A percentile compares a stretch with the other conserved stretches of the same genome.
Conservation (phyloP, 768 basidiomycete species). For the Terana coerulea region DNA sequence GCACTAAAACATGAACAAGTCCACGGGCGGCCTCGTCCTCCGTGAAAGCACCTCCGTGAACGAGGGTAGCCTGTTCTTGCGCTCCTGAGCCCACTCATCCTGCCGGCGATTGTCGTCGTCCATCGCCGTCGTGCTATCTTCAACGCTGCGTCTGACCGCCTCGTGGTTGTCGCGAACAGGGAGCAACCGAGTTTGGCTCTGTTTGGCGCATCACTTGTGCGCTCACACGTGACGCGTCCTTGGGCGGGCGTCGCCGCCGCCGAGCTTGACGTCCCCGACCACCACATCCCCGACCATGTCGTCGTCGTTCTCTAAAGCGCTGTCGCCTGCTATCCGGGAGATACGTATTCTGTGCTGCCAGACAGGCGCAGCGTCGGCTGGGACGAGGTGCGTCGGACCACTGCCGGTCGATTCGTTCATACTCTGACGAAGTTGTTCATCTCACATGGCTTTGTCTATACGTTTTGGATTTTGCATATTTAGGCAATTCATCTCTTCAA, state of each 20-base stretch:
- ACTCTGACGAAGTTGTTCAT: not conserved
- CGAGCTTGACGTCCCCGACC: not conserved
- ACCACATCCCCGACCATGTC: not conserved
- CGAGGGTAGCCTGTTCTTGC: slow-evolving; percentile 77
- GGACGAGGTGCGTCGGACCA: slow-evolving; percentile 58
- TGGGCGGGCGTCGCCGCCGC: slow-evolving; percentile 4
- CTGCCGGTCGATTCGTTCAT: slow-evolving; percentile 1
- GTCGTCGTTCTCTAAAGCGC: slow-evolving; percentile 58
- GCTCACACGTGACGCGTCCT: slow-evolving; percentile 1
- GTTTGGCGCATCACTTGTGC: slow-evolving; percentile 2
- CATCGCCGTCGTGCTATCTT: slow-evolving; percentile 25
- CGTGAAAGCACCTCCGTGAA: slow-evolving; percentile 90
- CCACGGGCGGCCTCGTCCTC: slow-evolving; percentile 90
- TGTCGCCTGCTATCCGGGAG: slow-evolving; percentile 78
- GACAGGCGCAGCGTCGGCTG: slow-evolving; percentile 68
- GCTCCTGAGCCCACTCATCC: slow-evolving; percentile 71
- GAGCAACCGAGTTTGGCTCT: slow-evolving; percentile 12
- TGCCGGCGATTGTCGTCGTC: slow-evolving; percentile 37
- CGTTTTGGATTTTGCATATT: slow-evolving; percentile 8
- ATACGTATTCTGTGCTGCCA: slow-evolving; percentile 81
- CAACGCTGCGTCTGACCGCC: no score
- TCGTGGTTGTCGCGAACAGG: slow-evolving; percentile 18
- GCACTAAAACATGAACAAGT: slow-evolving; percentile 99
- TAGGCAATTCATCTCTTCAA: slow-evolving; percentile 76
- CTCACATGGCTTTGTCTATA: slow-evolving; percentile 1